Base-by-base conservation (phyloP, 768 basidiomycete genomes). In the Boletus vermiculosoides region DNA sequence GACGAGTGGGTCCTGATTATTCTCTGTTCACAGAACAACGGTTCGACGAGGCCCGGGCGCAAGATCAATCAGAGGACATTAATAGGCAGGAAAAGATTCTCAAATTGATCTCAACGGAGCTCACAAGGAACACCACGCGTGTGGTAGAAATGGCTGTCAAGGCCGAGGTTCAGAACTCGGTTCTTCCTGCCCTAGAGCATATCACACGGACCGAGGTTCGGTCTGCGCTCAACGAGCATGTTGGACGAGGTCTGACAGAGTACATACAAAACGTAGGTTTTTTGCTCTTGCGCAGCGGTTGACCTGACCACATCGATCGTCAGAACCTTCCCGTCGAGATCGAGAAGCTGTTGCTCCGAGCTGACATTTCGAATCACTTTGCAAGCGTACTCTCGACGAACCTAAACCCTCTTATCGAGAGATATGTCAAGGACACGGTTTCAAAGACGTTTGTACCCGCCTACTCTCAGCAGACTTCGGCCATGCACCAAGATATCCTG, bases 81-180 rank as follows among this genome's bases (percentile, higher is more conserved):
- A 78, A 84, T 39, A 84, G 92, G 15, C 91, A 94, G 72, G 92
- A 94, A 74, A 92, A 89, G 71, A 90, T 94, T 58, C 76, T 94
- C 65, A 93, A 93, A 74, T 76, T 94, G 52, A 92, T 94, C 62
- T 93, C 91, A 23, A 89, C 83, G 2, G 90, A 92, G 71, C 78
- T 94, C 50, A 92, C 88, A 10, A 85, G 88, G 73, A 93, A 93
- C 63, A 94, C 92, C 12, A 91, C 90, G 11, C 83, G 90, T 13
- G 89, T 93, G 47, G 92, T 94, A 44, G 92, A 94, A 75, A 81
- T 88, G 80, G 92, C 91, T 15, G 88, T 94, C 66, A 92, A 92
- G 76, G 79, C 76, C 51, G 92, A 93, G 68, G 87, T 94, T 16
- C 90, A 90, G 68, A 87, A 80, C 64, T 91, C 90, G 0, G 89